These are phyloP conservation scores for Aureococcus anophagefferens DNA, from an alignment of 108 stramenopile genomes.

Conservation along the genomic window DNA sequence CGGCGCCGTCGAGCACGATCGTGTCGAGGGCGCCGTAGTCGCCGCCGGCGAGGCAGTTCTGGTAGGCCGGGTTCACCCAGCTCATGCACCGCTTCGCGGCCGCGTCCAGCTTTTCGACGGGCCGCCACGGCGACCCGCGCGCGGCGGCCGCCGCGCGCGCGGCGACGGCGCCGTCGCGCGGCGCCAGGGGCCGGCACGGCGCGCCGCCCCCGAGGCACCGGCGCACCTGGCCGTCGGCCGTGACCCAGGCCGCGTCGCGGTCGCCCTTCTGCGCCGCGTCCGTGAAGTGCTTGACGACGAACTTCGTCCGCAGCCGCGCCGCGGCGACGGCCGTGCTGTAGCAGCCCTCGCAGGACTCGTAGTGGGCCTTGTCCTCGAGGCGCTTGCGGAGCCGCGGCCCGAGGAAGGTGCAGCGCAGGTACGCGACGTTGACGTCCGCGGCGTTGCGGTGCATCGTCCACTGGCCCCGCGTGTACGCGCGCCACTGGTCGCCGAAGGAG, in stretches of 20 bases:
- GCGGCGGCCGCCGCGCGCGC: slow-evolving; percentile 5
- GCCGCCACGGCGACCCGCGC: slow-evolving; percentile 6
- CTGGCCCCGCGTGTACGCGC: slow-evolving; percentile 78
- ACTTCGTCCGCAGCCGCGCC: slow-evolving; percentile 67
- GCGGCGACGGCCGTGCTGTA: slow-evolving; percentile 61
- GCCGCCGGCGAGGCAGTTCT: slow-evolving; percentile 9
- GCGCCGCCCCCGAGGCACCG: not conserved
- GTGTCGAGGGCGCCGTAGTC: slow-evolving; percentile 4
- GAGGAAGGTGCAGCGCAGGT: not conserved
- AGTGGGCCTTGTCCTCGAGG: slow-evolving; percentile 1
- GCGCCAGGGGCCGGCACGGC: not conserved
- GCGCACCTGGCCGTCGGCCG: not conserved
- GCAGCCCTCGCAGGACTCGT: slow-evolving; percentile 85
- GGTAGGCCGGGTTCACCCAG: slow-evolving; percentile 19
- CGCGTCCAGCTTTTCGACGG: too few relatives aligned
- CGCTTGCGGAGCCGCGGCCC: not conserved
- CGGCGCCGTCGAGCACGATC: slow-evolving; percentile 8
- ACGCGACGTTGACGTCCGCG: slow-evolving; percentile 20
- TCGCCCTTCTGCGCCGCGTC: slow-evolving; percentile 28
- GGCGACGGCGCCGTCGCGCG: slow-evolving; percentile 2
- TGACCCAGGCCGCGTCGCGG: not conserved
- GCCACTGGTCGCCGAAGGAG: slow-evolving; percentile 80
- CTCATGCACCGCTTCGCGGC: slow-evolving; percentile 8
- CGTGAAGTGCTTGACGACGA: slow-evolving; percentile 72
- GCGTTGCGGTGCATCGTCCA: slow-evolving; percentile 80